Percentiles rank a stretch among this genome's conserved stretches.
These are phyloP conservation scores for Acanthamoeba castellanii DNA, from an alignment of 208 protist genomes.

Conservation along the genomic window DNA sequence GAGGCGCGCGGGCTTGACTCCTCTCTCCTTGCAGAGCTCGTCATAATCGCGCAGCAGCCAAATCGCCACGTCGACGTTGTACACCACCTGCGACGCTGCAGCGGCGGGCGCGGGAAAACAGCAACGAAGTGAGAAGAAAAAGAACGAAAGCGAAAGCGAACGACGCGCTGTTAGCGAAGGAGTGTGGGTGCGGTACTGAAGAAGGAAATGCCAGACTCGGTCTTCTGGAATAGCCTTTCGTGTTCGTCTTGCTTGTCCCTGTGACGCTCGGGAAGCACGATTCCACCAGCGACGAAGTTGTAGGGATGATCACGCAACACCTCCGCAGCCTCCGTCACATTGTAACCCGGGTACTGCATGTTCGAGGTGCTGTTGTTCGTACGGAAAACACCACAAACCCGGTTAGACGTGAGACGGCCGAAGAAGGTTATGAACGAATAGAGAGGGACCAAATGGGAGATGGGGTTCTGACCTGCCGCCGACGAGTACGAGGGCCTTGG, in stretches of 20 bases:
- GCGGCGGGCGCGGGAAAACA: not conserved
- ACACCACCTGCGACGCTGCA: constrained; percentile 50
- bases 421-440: not conserved
- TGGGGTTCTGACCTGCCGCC: not conserved
- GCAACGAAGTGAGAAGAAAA: not conserved
- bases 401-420: not conserved
- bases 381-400: not conserved
- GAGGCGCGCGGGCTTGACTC: constrained; percentile 10
- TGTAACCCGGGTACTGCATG: constrained; percentile 40
- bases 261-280: constrained; percentile 32
- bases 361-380: not conserved
- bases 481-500: constrained; percentile 52
- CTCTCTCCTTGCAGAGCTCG: constrained; percentile 54
- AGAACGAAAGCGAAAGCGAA: not conserved
- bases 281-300: not conserved
- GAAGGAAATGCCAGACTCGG: constrained; percentile 35
- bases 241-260: constrained; percentile 59
- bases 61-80: constrained; percentile 44
- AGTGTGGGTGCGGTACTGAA: not conserved
- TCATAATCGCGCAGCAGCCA: constrained; percentile 45
- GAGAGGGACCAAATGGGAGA: not conserved
- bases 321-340: constrained; percentile 42
- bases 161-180: not conserved
- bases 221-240: constrained; percentile 40
- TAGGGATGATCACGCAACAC: not conserved